Evolutionary conservation across 202 grass and related monocot genomes (phyloP).

Genomic region (Dendrocalamus latiflorus): DNA sequence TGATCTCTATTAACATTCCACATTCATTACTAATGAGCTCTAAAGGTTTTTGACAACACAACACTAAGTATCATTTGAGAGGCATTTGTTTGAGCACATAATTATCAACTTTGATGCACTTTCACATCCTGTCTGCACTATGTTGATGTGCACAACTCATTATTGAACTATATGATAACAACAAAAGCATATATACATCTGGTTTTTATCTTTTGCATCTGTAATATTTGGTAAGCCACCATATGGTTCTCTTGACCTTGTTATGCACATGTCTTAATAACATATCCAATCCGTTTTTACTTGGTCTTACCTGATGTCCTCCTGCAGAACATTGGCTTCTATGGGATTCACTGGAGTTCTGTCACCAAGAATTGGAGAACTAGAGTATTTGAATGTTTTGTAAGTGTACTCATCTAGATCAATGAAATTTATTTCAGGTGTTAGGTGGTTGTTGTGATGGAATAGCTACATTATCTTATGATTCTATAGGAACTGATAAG

Average conservation of each 20-base stretch:
- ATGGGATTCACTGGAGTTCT: conserved; percentile 87
- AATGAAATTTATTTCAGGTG: neutral
- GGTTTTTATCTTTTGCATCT: neutral
- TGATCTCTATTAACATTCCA: conserved; percentile 1
- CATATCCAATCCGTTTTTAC: neutral
- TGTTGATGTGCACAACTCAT: conserved; percentile 12
- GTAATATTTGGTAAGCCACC: neutral
- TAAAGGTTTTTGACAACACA: neutral
- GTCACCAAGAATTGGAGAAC: conserved; percentile 69
- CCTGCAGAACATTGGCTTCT: conserved; percentile 70
- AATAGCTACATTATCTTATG: conserved; percentile 13
- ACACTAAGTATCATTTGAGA: neutral
- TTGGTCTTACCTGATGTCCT: conserved; percentile 6
- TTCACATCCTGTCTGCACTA: neutral
- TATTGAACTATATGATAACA: neutral
- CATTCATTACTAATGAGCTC: neutral
- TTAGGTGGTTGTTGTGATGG: conserved; percentile 2
- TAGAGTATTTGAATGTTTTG: conserved; percentile 69
- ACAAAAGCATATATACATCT: neutral
- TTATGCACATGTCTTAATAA: neutral
- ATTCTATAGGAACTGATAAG: neutral
- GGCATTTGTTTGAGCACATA: neutral
- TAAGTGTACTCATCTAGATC: conserved; percentile 45
- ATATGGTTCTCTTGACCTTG: neutral
- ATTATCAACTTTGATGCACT: neutral